Evolutionary conservation across 495 filamentous ascomycete genomes (phyloP).

Genomic region (Penicillium daleae): DNA sequence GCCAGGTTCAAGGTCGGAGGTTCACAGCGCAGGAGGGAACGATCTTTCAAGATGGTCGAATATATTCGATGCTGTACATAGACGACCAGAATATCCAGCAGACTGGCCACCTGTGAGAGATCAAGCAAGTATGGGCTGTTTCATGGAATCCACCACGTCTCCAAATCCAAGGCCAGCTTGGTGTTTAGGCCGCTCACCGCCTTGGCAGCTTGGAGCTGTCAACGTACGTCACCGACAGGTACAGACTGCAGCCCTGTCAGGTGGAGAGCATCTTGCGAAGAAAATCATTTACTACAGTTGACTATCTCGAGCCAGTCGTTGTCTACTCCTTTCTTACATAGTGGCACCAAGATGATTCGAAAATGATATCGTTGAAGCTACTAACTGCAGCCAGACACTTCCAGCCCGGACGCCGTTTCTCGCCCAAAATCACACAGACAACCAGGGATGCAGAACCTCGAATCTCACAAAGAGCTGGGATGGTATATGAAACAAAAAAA

Average conservation of each 20-base stretch:
- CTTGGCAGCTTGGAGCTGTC: slow-evolving; percentile 23
- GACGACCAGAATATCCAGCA: not conserved
- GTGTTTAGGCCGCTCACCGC: slow-evolving; percentile 45
- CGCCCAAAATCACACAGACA: slow-evolving; percentile 14
- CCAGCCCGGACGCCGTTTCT: slow-evolving; percentile 19
- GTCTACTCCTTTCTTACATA: not conserved
- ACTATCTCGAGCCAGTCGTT: not conserved
- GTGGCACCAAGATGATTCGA: not conserved
- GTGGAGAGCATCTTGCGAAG: no score
- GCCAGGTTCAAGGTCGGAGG: slow-evolving; percentile 1
- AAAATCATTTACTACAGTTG: not conserved
- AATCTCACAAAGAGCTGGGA: slow-evolving; percentile 30
- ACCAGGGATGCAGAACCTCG: slow-evolving; percentile 17
- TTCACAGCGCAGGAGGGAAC: not conserved
- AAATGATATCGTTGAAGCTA: slow-evolving; percentile 23
- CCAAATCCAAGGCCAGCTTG: slow-evolving; percentile 43
- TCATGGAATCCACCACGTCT: not conserved
- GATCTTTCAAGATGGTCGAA: not conserved
- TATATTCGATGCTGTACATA: not conserved
- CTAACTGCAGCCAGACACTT: slow-evolving; percentile 10
- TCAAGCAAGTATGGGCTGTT: not conserved
- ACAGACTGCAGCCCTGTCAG: not conserved
- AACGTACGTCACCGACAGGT: not conserved
- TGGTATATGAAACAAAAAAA: slow-evolving; percentile 32
- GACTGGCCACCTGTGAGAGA: not conserved